These are phyloP conservation scores for Spizellomyces punctatus DNA, from an alignment of 192 early-diverging fungal species.

Conservation along the genomic window DNA sequence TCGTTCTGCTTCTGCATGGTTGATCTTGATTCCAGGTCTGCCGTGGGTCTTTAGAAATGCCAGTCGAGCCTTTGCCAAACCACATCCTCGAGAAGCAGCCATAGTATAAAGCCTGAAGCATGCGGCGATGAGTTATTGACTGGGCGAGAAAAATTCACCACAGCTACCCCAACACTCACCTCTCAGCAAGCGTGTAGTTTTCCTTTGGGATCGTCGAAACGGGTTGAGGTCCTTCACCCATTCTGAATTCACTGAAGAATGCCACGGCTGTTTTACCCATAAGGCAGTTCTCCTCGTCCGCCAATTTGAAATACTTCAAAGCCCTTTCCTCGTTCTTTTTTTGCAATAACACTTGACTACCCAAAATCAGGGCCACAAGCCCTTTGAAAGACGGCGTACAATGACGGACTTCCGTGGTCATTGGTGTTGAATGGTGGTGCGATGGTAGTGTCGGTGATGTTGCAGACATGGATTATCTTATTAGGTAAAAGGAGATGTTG, in stretches of 20 bases:
- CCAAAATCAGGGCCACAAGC: not conserved
- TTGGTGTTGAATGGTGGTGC: no score
- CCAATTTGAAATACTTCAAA: conserved; percentile 12
- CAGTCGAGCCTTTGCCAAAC: conserved; percentile 46
- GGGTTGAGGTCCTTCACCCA: not conserved
- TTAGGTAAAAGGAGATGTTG: no score
- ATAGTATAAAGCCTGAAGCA: conserved; percentile 33
- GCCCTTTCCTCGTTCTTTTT: conserved; percentile 22
- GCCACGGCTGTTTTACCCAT: conserved; percentile 30
- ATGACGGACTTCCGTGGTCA: no score
- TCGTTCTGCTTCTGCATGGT: conserved; percentile 41
- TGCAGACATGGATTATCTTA: no score
- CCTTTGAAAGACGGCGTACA: not conserved
- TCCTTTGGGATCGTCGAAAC: conserved; percentile 3
- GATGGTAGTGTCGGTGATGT: no score
- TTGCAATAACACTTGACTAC: conserved; percentile 4
- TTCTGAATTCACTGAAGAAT: conserved; percentile 43
- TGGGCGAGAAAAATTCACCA: not conserved
- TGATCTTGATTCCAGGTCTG: conserved; percentile 46
- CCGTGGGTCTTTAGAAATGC: conserved; percentile 58
- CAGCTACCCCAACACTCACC: conserved; percentile 20
- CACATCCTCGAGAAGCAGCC: conserved; percentile 39
- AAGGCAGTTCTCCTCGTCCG: conserved; percentile 16
- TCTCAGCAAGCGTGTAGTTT: conserved; percentile 41
- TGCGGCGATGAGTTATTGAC: no score